phyloP scores from a whole-genome alignment of 2,329 filamentous ascomycete genomes.

The Cordyceps tenuipes region DNA sequence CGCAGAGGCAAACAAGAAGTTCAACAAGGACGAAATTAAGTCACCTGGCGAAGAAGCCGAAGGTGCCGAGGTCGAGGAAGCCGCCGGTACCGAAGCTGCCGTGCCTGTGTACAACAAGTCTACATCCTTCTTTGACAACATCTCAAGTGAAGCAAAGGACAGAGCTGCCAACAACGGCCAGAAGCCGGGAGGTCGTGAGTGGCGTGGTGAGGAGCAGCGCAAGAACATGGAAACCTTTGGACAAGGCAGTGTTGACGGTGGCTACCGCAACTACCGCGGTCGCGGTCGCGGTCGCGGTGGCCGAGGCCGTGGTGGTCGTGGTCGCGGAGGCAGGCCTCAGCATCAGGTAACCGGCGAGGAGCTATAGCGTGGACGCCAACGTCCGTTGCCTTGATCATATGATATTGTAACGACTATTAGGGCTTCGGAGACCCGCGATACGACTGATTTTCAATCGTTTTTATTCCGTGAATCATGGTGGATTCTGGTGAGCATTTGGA shows the following conservation, averaged over 20 bases:
- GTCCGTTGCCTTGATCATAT: background rate
- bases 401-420: constrained; percentile 4
- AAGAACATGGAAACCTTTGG: constrained; percentile 98
- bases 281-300: constrained; percentile 65
- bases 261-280: constrained; percentile 69
- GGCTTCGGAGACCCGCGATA: constrained; percentile 2
- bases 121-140: constrained; percentile 94
- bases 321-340: constrained; percentile 27
- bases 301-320: constrained; percentile 33
- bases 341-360: constrained; percentile 19
- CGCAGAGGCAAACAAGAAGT: constrained; percentile 44
- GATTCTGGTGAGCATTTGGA: constrained; percentile 9
- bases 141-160: constrained; percentile 88
- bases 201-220: constrained; percentile 85
- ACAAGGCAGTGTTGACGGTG: constrained; percentile 84
- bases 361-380: constrained; percentile 1
- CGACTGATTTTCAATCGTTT: constrained; percentile 1
- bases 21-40: constrained; percentile 49
- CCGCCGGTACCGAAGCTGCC: constrained; percentile 35
- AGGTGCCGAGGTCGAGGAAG: constrained; percentile 28
- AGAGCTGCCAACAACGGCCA: constrained; percentile 63
- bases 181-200: constrained; percentile 72
- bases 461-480: background rate
- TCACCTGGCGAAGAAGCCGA: constrained; percentile 66
- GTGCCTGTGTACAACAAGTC: constrained; percentile 70